A percentile compares a stretch with the other conserved stretches of the same genome.
Conservation (phyloP, 768 basidiomycete genomes). For the Crucibulum laeve region DNA sequence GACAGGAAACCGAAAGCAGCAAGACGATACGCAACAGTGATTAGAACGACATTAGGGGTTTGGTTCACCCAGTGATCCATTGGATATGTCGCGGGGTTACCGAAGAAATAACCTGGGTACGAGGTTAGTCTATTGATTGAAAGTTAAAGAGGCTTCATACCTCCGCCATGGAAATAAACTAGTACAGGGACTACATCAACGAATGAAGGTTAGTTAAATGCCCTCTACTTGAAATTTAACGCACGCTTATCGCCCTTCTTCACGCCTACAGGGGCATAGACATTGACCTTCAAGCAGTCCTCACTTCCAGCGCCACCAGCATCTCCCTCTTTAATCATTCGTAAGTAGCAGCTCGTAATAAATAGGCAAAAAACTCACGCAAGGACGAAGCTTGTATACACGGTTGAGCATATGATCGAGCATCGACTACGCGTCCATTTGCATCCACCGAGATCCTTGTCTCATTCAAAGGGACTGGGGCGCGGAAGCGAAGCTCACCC, state of each 20-base stretch:
- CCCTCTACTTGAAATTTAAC: slow-evolving; percentile 13
- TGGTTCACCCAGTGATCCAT: slow-evolving; percentile 64
- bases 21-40: slow-evolving; percentile 63
- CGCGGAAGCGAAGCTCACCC: slow-evolving; percentile 46
- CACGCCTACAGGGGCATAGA: slow-evolving; percentile 50
- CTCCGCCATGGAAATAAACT: slow-evolving; percentile 47
- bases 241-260: slow-evolving; percentile 41
- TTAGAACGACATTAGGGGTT: slow-evolving; percentile 55
- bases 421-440: slow-evolving; percentile 40
- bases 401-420: slow-evolving; percentile 48
- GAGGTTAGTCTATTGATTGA: no score
- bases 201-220: background rate
- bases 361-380: background rate
- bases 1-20: slow-evolving; percentile 60
- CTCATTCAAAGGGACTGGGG: slow-evolving; percentile 47
- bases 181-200: slow-evolving; percentile 33
- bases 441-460: slow-evolving; percentile 30
- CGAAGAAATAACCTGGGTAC: slow-evolving; percentile 52
- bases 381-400: slow-evolving; percentile 48
- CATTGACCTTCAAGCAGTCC: slow-evolving; percentile 61
- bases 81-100: slow-evolving; percentile 62
- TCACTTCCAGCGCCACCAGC: slow-evolving; percentile 61
- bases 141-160: no score
- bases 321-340: slow-evolving; percentile 34
- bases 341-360: background rate